phyloP scores from a whole-genome alignment of 257 asterid genomes.

The Knoxia roxburghii region DNA sequence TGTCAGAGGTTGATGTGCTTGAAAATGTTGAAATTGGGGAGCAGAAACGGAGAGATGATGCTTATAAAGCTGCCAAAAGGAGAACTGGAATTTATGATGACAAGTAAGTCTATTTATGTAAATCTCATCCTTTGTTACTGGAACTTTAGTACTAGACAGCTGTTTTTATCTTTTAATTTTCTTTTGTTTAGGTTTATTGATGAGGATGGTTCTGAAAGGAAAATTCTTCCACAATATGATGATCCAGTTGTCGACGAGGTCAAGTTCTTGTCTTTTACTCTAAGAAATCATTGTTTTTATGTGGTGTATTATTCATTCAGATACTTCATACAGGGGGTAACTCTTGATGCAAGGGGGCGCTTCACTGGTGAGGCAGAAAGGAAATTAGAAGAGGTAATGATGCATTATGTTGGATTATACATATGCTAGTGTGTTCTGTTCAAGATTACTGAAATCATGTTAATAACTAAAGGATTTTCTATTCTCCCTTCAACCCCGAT shows the following conservation, averaged over 20 bases:
- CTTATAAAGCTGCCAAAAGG: too few species aligned
- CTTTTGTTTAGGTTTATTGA: conserved; percentile 57
- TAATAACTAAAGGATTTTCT: neutral
- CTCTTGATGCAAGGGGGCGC: conserved; percentile 84
- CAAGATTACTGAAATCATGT: conserved; percentile 10
- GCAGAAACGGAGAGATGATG: conserved; percentile 84
- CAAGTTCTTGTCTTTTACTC: conserved; percentile 15
- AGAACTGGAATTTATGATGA: conserved; percentile 73
- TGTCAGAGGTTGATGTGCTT: conserved; percentile 94
- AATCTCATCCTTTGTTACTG: conserved; percentile 9
- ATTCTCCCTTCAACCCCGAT: neutral
- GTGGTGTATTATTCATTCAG: conserved; percentile 16
- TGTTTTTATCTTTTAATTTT: neutral
- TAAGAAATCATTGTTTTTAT: neutral
- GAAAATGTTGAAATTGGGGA: conserved; percentile 99
- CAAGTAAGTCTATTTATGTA: conserved; percentile 51
- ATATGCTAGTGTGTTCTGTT: conserved; percentile 9
- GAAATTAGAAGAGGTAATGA: conserved; percentile 80
- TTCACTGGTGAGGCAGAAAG: conserved; percentile 83
- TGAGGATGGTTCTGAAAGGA: too few species aligned
- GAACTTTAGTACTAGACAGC: conserved; percentile 12
- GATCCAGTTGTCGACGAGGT: too few species aligned
- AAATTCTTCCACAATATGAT: too few species aligned
- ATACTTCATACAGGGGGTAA: conserved; percentile 54
- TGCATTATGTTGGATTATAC: conserved; percentile 16